These are phyloP conservation scores for Aleurites moluccanus DNA, from an alignment of 441 rosid species.

Conservation along the genomic window DNA sequence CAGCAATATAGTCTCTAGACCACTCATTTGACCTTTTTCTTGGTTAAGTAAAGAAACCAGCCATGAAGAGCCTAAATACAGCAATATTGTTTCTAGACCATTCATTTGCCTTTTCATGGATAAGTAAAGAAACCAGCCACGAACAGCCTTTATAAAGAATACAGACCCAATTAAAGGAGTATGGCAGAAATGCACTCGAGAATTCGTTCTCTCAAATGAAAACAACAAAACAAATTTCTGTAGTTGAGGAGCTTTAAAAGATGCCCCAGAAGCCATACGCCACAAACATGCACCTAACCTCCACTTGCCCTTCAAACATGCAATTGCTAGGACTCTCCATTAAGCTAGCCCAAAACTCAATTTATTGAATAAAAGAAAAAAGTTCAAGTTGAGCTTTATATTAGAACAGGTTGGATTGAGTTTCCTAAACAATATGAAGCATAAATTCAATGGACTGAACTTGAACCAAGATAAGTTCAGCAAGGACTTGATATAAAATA, in stretches of 20 bases:
- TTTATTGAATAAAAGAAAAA: neutral
- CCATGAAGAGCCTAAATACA: neutral
- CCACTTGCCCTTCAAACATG: neutral
- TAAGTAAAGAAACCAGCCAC: slow-evolving; percentile 4
- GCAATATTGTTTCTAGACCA: no score
- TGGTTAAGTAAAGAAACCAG: neutral
- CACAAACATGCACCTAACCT: no score
- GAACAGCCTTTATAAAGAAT: neutral
- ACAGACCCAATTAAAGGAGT: neutral
- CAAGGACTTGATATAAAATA: neutral
- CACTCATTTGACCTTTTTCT: neutral
- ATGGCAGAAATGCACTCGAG: neutral
- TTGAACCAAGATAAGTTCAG: no score
- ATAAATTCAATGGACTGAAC: no score
- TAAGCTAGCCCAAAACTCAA: neutral
- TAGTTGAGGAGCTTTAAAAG: neutral
- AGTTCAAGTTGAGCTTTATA: neutral
- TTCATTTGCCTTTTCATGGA: neutral
- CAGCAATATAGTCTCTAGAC: neutral
- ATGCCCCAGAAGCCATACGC: no score
- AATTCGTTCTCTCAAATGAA: neutral
- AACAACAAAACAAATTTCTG: neutral
- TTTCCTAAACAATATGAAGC: neutral
- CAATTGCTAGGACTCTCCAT: neutral
- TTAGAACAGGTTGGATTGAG: neutral